Evolutionary conservation across 306 rosid species (phyloP).

Genomic region (Cucumis cinereus): DNA sequence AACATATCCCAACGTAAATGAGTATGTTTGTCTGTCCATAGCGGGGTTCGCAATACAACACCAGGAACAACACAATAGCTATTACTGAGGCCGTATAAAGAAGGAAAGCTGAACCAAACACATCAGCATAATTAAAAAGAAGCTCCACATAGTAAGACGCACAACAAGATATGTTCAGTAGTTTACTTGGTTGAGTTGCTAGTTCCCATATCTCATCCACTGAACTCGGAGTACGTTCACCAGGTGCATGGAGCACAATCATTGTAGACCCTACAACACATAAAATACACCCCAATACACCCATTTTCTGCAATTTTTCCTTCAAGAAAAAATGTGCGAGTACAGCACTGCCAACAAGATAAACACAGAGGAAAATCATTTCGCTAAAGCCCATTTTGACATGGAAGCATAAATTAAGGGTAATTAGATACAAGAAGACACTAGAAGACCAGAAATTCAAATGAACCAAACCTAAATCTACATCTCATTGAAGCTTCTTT

Average conservation of each 20-base stretch:
- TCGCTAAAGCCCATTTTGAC: neutral
- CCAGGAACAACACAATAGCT: slow-evolving; percentile 48
- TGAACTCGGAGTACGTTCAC: slow-evolving; percentile 42
- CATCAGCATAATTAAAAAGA: neutral
- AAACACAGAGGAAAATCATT: neutral
- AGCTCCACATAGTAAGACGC: neutral
- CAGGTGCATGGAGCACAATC: slow-evolving; percentile 75
- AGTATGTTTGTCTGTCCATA: slow-evolving; percentile 67
- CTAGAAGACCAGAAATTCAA: neutral
- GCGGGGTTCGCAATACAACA: slow-evolving; percentile 61
- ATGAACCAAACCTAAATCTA: neutral
- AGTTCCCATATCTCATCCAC: slow-evolving; percentile 67
- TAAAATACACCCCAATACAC: slow-evolving; percentile 76
- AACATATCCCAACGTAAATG: slow-evolving; percentile 64
- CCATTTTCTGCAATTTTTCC: slow-evolving; percentile 78
- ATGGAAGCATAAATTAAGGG: neutral
- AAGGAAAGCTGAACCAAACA: slow-evolving; percentile 51
- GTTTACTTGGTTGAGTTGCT: slow-evolving; percentile 72
- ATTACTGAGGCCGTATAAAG: slow-evolving; percentile 57
- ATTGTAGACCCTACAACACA: slow-evolving; percentile 65
- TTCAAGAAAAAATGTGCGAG: slow-evolving; percentile 73
- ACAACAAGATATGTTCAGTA: neutral
- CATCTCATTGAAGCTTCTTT: neutral
- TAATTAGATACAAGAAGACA: neutral
- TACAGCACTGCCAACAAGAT: slow-evolving; percentile 46